A percentile compares a stretch with the other conserved stretches of the same genome.
phyloP scores from a whole-genome alignment of 345 rosid genomes.

The Kandelia obovata region DNA sequence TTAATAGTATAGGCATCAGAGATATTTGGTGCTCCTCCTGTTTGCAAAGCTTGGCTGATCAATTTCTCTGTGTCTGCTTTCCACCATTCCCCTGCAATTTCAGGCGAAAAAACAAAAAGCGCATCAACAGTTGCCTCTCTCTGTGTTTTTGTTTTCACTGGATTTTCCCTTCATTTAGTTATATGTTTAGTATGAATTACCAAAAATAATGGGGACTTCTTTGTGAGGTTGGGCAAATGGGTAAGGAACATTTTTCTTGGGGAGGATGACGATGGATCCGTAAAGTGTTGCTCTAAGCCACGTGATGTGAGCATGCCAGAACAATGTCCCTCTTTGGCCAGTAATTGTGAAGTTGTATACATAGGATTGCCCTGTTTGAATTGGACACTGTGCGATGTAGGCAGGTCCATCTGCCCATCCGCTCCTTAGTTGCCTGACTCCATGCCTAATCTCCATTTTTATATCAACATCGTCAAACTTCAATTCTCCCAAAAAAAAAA shows the following conservation, averaged over 20 bases:
- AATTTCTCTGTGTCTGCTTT: constrained; percentile 43
- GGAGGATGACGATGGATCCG: constrained; percentile 51
- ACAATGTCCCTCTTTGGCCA: constrained; percentile 52
- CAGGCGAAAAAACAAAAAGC: background rate
- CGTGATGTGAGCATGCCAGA: constrained; percentile 57
- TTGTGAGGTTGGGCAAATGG: constrained; percentile 48
- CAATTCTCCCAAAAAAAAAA: background rate
- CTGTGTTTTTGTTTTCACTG: too few relatives aligned
- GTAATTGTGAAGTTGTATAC: constrained; percentile 46
- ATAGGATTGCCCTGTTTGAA: constrained; percentile 44
- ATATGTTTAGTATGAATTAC: constrained; percentile 16
- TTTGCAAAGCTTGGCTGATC: constrained; percentile 45
- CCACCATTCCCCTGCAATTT: constrained; percentile 53
- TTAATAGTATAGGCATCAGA: constrained; percentile 57
- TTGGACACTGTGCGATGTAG: constrained; percentile 49
- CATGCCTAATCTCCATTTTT: constrained; percentile 34
- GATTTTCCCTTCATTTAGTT: too few relatives aligned
- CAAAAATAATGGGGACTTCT: constrained; percentile 47
- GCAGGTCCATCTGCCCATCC: constrained; percentile 67
- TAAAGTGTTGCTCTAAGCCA: constrained; percentile 47
- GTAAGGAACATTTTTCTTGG: constrained; percentile 35
- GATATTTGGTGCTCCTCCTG: constrained; percentile 49
- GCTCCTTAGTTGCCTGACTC: constrained; percentile 43
- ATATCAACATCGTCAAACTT: background rate
- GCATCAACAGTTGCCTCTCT: too few relatives aligned